Conservation (phyloP, 2,329 filamentous ascomycete species). For the Aureobasidium sp. region DNA sequence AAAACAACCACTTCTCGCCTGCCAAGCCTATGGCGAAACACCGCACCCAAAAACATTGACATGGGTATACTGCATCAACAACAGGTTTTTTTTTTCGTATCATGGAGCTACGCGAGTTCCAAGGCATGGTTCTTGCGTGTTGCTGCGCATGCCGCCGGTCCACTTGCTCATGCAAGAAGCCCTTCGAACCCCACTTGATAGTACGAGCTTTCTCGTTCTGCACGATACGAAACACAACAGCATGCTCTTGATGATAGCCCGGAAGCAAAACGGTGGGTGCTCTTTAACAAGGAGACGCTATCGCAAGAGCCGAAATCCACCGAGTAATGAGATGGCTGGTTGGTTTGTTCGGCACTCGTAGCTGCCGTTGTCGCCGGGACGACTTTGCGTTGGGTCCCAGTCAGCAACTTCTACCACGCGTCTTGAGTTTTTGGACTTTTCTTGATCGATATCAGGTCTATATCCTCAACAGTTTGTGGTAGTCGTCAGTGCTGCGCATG, state of each 20-base stretch:
- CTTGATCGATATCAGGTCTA: background rate
- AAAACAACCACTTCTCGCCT: background rate
- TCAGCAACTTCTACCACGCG: background rate
- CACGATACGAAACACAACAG: conserved; percentile 12
- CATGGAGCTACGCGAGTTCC: background rate
- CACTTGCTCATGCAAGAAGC: background rate
- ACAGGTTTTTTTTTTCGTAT: background rate
- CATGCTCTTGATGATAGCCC: background rate
- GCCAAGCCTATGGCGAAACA: background rate
- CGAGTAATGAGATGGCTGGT: too few species aligned
- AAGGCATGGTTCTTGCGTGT: background rate
- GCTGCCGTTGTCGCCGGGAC: conserved; percentile 9
- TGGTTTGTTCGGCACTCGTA: background rate
- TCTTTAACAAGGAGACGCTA: background rate
- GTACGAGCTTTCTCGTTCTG: background rate
- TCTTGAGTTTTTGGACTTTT: background rate
- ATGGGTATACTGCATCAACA: background rate
- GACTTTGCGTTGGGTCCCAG: background rate
- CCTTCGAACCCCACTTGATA: background rate
- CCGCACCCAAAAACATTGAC: background rate
- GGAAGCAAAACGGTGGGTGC: background rate
- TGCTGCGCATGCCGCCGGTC: background rate
- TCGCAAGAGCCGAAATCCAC: background rate
- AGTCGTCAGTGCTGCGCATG: conserved; percentile 5
- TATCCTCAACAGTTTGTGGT: conserved; percentile 5